A percentile compares a stretch with the other conserved stretches of the same genome.
Evolutionary conservation across 129 eudicot species (phyloP).

Genomic region (Saussurea involucrata): DNA sequence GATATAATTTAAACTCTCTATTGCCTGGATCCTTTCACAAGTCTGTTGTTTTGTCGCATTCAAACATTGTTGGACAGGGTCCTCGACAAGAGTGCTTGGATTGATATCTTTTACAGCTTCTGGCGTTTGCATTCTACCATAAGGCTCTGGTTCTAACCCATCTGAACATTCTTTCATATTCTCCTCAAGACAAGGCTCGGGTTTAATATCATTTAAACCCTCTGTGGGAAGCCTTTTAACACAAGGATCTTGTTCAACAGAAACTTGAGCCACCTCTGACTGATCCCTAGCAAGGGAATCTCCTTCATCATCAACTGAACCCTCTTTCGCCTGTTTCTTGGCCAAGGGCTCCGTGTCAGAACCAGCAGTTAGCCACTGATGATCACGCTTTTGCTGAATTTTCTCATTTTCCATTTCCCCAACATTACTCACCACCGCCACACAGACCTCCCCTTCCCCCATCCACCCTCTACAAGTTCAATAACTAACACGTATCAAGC

Average conservation of each 20-base stretch:
- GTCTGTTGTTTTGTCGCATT: slow-evolving; percentile 5
- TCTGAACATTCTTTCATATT: slow-evolving; percentile 4
- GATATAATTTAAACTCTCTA: slow-evolving; percentile 7
- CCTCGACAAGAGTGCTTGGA: neutral
- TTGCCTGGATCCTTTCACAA: slow-evolving; percentile 12
- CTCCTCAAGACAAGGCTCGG: slow-evolving; percentile 17
- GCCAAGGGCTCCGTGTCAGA: slow-evolving; percentile 41
- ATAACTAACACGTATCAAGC: slow-evolving; percentile 1
- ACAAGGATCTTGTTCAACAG: slow-evolving; percentile 12
- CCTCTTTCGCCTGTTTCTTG: slow-evolving; percentile 42
- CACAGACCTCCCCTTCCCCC: slow-evolving; percentile 53
- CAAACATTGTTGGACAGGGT: slow-evolving; percentile 15
- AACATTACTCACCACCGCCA: slow-evolving; percentile 34
- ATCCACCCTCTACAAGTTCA: slow-evolving; percentile 36
- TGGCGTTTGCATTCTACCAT: slow-evolving; percentile 1
- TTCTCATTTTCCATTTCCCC: slow-evolving; percentile 35
- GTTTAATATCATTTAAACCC: slow-evolving; percentile 11
- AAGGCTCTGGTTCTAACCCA: slow-evolving; percentile 1
- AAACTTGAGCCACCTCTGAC: slow-evolving; percentile 15
- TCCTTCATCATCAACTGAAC: slow-evolving; percentile 26
- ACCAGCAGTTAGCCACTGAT: slow-evolving; percentile 31
- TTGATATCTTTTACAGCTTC: slow-evolving; percentile 20
- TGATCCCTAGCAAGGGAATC: slow-evolving; percentile 16
- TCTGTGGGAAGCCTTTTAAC: slow-evolving; percentile 24
- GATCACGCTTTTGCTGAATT: slow-evolving; percentile 36